A percentile compares a stretch with the other conserved stretches of the same genome.
Evolutionary conservation across 352 stramenopile species (phyloP).

Genomic region (Pythium rishiriense): DNA sequence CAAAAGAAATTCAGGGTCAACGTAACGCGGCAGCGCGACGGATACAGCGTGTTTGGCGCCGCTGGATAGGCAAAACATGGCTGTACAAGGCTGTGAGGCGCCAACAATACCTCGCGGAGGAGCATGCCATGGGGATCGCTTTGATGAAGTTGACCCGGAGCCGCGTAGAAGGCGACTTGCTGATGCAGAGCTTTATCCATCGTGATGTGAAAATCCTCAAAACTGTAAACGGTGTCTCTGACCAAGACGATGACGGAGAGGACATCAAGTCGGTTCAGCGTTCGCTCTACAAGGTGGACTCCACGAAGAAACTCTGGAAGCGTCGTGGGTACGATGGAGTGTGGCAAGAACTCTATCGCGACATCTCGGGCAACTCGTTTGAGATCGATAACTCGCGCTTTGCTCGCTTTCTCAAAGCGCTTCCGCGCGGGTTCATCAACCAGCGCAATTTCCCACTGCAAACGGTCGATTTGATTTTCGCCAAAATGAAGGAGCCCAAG

Average conservation of each 20-base stretch:
- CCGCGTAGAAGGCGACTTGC: constrained; percentile 53
- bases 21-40: constrained; percentile 26
- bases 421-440: constrained; percentile 62
- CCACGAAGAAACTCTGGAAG: constrained; percentile 40
- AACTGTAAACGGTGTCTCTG: constrained; percentile 8
- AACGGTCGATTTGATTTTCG: constrained; percentile 61
- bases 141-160: constrained; percentile 45
- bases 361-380: constrained; percentile 38
- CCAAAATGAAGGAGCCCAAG: constrained; percentile 78
- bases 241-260: constrained; percentile 11
- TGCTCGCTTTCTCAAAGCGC: constrained; percentile 55
- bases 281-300: constrained; percentile 41
- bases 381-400: constrained; percentile 77
- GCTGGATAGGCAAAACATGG: constrained; percentile 41
- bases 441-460: constrained; percentile 57
- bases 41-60: constrained; percentile 48
- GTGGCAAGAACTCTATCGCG: constrained; percentile 67
- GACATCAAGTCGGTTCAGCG: constrained; percentile 34
- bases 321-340: constrained; percentile 60
- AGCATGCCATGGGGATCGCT: constrained; percentile 49
- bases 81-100: constrained; percentile 38
- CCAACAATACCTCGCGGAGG: constrained; percentile 55
- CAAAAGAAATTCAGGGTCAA: constrained; percentile 28
- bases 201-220: constrained; percentile 29
- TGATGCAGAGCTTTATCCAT: constrained; percentile 67